These are phyloP conservation scores for Trichoderma sp. DNA, from an alignment of 2,329 filamentous ascomycete genomes.

Conservation along the genomic window DNA sequence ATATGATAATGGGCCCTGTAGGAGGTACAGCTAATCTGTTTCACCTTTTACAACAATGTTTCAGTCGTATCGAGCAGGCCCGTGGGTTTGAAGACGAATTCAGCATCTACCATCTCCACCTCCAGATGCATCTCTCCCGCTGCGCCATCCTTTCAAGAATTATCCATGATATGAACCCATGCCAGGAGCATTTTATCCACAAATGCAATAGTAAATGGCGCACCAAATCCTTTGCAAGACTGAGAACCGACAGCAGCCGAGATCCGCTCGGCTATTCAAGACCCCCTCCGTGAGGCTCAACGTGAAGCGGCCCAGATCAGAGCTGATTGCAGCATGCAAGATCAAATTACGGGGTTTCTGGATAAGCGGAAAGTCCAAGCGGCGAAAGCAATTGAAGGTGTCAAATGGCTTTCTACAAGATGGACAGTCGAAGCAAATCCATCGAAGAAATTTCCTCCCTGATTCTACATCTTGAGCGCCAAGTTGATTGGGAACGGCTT, in stretches of 20 bases:
- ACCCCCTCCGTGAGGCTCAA: not conserved
- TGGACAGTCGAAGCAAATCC: not conserved
- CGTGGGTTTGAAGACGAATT: slow-evolving; percentile 1
- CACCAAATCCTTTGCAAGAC: not conserved
- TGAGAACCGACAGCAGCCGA: not conserved
- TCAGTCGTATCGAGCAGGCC: not conserved
- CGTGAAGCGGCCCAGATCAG: not conserved
- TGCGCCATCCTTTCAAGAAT: not conserved
- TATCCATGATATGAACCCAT: not conserved
- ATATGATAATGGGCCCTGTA: not conserved
- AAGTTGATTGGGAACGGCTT: not conserved
- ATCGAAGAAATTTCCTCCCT: not conserved
- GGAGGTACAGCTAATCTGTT: not conserved
- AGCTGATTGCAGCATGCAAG: not conserved
- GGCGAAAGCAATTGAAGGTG: not conserved
- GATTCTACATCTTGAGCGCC: not conserved
- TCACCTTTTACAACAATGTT: not conserved
- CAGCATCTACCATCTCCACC: not conserved
- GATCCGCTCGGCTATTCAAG: not conserved
- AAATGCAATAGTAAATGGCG: not conserved
- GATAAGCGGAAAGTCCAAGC: not conserved
- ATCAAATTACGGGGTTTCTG: not conserved
- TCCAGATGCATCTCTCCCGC: not conserved
- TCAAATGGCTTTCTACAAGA: slow-evolving; percentile 3
- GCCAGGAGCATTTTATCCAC: no score